phyloP scores from a whole-genome alignment of 2,329 filamentous ascomycete genomes.

The Didymella sp. region DNA sequence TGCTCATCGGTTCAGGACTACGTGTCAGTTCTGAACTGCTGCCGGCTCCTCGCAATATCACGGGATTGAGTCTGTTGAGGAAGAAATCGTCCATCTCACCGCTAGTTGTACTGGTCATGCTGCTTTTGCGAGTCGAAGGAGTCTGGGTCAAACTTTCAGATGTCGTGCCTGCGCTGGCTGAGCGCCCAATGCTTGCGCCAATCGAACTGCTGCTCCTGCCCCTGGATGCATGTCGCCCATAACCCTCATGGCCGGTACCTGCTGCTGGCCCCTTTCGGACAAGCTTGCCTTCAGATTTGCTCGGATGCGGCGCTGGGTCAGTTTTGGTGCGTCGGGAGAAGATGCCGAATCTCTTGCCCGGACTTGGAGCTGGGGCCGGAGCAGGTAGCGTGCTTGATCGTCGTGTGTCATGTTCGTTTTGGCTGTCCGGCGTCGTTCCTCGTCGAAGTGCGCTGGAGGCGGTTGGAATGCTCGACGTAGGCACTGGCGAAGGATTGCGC shows the following conservation, averaged over 20 bases:
- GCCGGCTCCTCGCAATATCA: conserved; percentile 55
- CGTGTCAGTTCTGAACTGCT: conserved; percentile 47
- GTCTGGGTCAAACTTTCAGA: conserved; percentile 45
- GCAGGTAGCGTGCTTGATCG: conserved; percentile 51
- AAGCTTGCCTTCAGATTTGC: conserved; percentile 65
- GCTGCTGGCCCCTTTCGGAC: conserved; percentile 78
- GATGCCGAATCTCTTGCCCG: conserved; percentile 74
- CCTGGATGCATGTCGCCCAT: conserved; percentile 70
- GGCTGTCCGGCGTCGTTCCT: conserved; percentile 51
- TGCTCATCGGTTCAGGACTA: conserved; percentile 48
- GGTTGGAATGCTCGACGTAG: conserved; percentile 38
- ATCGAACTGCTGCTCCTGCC: conserved; percentile 69
- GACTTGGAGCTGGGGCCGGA: conserved; percentile 56
- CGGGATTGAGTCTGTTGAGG: conserved; percentile 53
- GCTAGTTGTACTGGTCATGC: conserved; percentile 51
- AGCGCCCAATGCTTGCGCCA: conserved; percentile 56
- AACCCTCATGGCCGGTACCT: conserved; percentile 93
- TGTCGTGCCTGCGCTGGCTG: conserved; percentile 54
- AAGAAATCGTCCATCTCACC: conserved; percentile 56
- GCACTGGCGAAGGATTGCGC: conserved; percentile 50
- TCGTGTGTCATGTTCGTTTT: conserved; percentile 43
- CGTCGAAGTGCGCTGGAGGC: conserved; percentile 35
- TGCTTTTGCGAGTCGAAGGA: conserved; percentile 52
- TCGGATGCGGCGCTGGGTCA: conserved; percentile 57
- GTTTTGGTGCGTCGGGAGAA: conserved; percentile 77